Base-by-base conservation (phyloP, 2,329 filamentous ascomycete genomes). In the Colletotrichum cereale region DNA sequence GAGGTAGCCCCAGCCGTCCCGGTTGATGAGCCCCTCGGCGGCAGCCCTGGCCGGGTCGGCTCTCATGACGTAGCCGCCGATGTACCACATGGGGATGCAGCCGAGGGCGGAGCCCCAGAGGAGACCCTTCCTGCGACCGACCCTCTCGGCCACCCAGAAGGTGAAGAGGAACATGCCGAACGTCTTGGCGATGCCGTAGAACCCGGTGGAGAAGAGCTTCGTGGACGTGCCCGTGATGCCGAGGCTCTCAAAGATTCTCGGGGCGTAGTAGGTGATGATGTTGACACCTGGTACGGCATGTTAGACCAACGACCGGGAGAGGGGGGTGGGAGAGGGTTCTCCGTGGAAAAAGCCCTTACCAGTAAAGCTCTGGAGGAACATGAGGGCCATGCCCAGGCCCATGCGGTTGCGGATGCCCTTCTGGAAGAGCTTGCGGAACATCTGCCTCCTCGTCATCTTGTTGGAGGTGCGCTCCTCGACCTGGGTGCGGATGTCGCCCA, bases 251-350 rank as follows among this genome's bases (percentile, higher is more conserved):
- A 84, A 80, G 38, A 84, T 79, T 24, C 78, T 77, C 4, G 77
- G 77, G 2, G 78, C 75, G 75, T 90, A 91, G 78, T 90, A 91
- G 4, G 87, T 88, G 62, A 91, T 90, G 40, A 90, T 88, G 76
- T 90, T 87, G 73, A 87, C 86, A 56, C 88, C 86, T 74, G 63
- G 75, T 69, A 58, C 47, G 66, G 14, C 24, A 14, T 58, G 24
- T 58, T 18, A 40, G 56, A 18, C 18, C 18, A 24, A 6, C 29
- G 8, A n/a, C 4, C 18, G 5, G 12, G 3, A n/a, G 21, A n/a
- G 7, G 29, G 21, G 26, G 31, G 16, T 10, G 29, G 31, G 16
- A 2, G 7, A 8, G 36, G 24, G 21, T 14, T 69, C n/a, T n/a
- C n/a, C n/a, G n/a, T n/a, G n/a, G 2, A 58, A 57, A 26, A 67